Conservation (phyloP, 805 yeast genomes). For the Kazachstania taianensis region DNA sequence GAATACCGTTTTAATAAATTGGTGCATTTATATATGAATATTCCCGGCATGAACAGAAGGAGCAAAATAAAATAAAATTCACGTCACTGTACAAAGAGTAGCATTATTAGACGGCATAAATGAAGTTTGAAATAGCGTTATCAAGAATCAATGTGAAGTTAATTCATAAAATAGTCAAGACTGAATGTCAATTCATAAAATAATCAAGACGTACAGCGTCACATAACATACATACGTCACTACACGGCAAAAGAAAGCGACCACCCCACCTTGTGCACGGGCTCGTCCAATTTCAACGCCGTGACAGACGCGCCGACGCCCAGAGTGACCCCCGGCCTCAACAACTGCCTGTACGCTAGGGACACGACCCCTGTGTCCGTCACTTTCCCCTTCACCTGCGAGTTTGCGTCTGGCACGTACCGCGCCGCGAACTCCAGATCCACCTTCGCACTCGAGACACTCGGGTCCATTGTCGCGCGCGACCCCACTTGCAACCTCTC, state of each 20-base stretch:
- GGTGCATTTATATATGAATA: no score
- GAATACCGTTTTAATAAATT: no score
- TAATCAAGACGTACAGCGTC: neutral
- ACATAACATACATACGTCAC: slow-evolving; percentile 13
- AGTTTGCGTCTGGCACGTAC: slow-evolving; percentile 72
- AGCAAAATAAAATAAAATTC: no score
- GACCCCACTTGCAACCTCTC: slow-evolving; percentile 93
- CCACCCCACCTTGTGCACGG: slow-evolving; percentile 96
- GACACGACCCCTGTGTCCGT: slow-evolving; percentile 94
- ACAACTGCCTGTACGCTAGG: slow-evolving; percentile 82
- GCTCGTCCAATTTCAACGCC: slow-evolving; percentile 88
- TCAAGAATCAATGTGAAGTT: no score
- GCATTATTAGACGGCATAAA: no score
- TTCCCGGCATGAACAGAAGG: no score
- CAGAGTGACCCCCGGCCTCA: slow-evolving; percentile 92
- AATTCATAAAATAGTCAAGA: neutral
- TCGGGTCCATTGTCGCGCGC: slow-evolving; percentile 89
- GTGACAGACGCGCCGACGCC: slow-evolving; percentile 97
- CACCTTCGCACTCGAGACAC: slow-evolving; percentile 53
- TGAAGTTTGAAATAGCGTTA: no score
- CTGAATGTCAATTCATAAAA: neutral
- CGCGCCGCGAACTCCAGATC: slow-evolving; percentile 92
- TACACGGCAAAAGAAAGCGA: slow-evolving; percentile 89
- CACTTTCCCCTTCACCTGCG: slow-evolving; percentile 92
- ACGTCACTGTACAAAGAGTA: no score